Conservation (phyloP, 2,329 filamentous ascomycete genomes). For the Calonectria ilicicola region DNA sequence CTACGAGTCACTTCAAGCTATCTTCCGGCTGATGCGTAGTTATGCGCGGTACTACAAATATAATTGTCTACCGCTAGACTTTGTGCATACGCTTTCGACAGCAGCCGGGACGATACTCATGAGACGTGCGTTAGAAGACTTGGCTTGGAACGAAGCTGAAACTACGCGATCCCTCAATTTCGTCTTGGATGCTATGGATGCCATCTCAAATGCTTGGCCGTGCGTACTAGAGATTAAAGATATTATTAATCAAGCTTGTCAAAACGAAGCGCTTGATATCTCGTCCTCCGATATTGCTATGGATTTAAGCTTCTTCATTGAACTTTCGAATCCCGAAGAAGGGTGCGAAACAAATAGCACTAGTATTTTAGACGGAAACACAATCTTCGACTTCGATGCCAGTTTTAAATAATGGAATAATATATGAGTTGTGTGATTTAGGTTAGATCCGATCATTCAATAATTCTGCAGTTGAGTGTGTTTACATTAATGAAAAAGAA, state of each 20-base stretch:
- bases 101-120: conserved; percentile 60
- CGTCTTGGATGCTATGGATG: conserved; percentile 61
- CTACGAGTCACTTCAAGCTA: conserved; percentile 59
- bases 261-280: background rate
- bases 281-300: no score
- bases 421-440: no score
- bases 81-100: conserved; percentile 61
- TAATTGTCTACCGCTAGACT: conserved; percentile 57
- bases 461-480: no score
- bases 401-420: no score
- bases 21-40: conserved; percentile 58
- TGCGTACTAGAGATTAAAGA: conserved; percentile 57
- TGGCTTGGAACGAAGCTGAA: conserved; percentile 54
- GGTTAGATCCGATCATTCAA: no score
- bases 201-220: conserved; percentile 62
- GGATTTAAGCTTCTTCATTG: no score
- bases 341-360: no score
- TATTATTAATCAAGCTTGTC: background rate
- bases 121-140: conserved; percentile 55
- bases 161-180: conserved; percentile 63
- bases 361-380: no score
- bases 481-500: no score
- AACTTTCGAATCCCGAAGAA: no score
- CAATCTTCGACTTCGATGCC: no score
- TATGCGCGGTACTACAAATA: conserved; percentile 58